phyloP scores from a whole-genome alignment of 441 rosid genomes.

The Metrosideros polymorpha region DNA sequence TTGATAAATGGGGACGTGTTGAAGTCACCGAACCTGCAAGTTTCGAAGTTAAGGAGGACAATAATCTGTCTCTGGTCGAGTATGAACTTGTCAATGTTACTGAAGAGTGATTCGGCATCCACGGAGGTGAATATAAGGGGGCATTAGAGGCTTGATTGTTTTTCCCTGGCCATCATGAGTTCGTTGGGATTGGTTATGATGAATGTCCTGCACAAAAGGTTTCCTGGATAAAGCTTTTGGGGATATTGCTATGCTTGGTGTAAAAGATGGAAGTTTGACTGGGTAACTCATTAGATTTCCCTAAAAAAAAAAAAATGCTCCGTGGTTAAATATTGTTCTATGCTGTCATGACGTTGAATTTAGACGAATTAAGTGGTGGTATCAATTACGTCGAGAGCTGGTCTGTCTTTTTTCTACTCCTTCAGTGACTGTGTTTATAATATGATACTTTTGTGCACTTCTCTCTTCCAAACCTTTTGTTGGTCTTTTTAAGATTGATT shows the following conservation, averaged over 20 bases:
- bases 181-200: constrained; percentile 7
- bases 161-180: constrained; percentile 9
- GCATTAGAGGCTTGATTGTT: constrained; percentile 14
- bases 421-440: background rate
- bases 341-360: background rate
- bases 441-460: background rate
- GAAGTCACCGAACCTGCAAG: constrained; percentile 61
- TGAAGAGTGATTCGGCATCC: constrained; percentile 27
- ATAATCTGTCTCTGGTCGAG: constrained; percentile 80
- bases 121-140: constrained; percentile 18
- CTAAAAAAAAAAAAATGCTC: background rate
- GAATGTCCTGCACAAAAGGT: constrained; percentile 7
- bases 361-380: background rate
- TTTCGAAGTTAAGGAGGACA: constrained; percentile 51
- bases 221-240: constrained; percentile 7
- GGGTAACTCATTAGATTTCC: background rate
- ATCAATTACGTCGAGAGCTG: background rate
- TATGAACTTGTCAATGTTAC: constrained; percentile 70
- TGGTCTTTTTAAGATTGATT: background rate
- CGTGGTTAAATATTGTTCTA: background rate
- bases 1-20: constrained; percentile 89
- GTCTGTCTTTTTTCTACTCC: background rate
- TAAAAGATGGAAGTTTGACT: background rate
- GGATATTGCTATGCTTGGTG: background rate
- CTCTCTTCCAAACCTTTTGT: background rate